These are phyloP conservation scores for Acer yangbiense DNA, from an alignment of 345 rosid genomes.

Conservation along the genomic window DNA sequence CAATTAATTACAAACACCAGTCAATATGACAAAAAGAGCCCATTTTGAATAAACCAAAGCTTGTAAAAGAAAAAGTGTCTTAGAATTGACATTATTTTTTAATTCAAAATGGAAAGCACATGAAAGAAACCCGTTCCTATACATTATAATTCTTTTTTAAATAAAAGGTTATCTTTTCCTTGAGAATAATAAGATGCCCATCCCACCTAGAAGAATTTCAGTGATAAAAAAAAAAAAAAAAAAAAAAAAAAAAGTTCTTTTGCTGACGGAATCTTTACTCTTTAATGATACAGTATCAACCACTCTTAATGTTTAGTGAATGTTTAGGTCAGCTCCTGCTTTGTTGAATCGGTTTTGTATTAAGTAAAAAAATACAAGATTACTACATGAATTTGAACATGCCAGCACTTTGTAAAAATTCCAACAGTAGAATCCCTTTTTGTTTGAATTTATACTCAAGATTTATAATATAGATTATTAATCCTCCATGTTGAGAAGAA, in stretches of 20 bases:
- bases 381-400: not conserved
- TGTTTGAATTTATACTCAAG: not conserved
- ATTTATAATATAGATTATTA: not conserved
- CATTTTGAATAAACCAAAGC: constrained; percentile 5
- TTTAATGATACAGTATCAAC: no score
- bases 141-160: no score
- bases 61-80: not conserved
- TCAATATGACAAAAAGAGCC: constrained; percentile 21
- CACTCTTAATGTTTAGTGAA: not conserved
- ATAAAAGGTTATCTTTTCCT: not conserved
- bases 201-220: no score
- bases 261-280: no score
- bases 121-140: not conserved
- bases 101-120: not conserved
- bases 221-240: no score
- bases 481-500: not conserved
- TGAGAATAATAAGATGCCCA: not conserved
- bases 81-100: not conserved
- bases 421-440: not conserved
- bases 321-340: not conserved
- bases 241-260: not conserved
- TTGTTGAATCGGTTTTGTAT: no score
- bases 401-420: not conserved
- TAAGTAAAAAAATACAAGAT: no score
- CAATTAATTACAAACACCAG: not conserved